Evolutionary conservation across 1,284 basidiomycete genomes (phyloP).

Genomic region (Ceratorhiza oryzae-sativae): DNA sequence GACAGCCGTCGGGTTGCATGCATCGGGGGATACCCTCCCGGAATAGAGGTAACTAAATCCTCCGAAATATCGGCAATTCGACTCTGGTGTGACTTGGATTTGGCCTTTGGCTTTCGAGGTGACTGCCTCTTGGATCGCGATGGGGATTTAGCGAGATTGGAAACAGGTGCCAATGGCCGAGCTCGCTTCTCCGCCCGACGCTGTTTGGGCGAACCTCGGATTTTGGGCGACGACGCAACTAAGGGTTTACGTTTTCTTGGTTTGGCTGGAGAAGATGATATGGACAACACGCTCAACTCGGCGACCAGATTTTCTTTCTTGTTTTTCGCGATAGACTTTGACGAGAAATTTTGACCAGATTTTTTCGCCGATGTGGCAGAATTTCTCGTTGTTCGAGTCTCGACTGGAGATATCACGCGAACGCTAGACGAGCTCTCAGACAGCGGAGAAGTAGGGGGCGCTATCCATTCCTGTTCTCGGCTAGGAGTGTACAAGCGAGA

Average conservation of each 20-base stretch:
- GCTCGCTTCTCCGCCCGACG: constrained; percentile 10
- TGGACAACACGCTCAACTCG: constrained; percentile 13
- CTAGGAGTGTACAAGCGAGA: background rate
- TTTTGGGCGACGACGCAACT: constrained; percentile 26
- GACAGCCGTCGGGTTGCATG: background rate
- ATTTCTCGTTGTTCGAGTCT: background rate
- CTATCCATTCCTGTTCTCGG: constrained; percentile 2
- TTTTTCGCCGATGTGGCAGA: background rate
- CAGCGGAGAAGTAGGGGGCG: background rate
- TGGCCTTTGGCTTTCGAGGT: background rate
- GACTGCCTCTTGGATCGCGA: background rate
- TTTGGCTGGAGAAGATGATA: constrained; percentile 14
- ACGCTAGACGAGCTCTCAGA: constrained; percentile 21
- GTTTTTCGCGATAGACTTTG: background rate
- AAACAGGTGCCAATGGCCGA: background rate
- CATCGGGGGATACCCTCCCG: constrained; percentile 2
- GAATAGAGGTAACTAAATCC: background rate
- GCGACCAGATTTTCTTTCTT: constrained; percentile 29
- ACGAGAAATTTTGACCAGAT: background rate
- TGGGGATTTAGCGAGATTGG: background rate
- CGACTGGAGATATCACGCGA: background rate
- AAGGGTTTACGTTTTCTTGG: constrained; percentile 24
- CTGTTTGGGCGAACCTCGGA: constrained; percentile 26
- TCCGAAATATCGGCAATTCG: background rate
- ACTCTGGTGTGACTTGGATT: background rate